phyloP scores from a whole-genome alignment of 1,284 basidiomycete genomes.

The Microbotryum silenes-acaulis region DNA sequence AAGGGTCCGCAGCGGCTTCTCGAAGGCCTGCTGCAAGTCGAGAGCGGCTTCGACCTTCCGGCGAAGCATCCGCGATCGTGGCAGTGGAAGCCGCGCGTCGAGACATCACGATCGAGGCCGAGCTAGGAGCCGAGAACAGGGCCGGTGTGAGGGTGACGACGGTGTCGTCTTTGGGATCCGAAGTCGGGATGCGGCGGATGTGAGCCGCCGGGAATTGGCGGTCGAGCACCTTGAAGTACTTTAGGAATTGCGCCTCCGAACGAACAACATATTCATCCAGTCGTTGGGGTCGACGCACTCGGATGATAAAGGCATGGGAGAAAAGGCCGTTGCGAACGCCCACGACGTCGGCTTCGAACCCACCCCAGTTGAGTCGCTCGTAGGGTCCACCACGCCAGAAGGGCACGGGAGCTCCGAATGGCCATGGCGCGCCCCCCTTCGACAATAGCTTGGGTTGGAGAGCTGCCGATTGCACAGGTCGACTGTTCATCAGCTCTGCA shows the following conservation, averaged over 20 bases:
- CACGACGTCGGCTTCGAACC: slow-evolving; percentile 33
- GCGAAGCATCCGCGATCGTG: too few species aligned
- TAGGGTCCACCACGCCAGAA: slow-evolving; percentile 29
- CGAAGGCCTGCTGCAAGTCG: slow-evolving; percentile 9
- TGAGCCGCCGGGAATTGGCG: slow-evolving; percentile 29
- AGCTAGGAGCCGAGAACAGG: slow-evolving; percentile 8
- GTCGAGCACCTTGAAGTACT: slow-evolving; percentile 24
- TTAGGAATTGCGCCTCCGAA: slow-evolving; percentile 29
- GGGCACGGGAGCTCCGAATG: slow-evolving; percentile 26
- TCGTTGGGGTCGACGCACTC: slow-evolving; percentile 29
- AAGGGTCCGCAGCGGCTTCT: slow-evolving; percentile 13
- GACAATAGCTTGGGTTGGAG: slow-evolving; percentile 11
- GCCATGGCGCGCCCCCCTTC: slow-evolving; percentile 27
- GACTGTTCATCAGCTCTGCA: slow-evolving; percentile 8
- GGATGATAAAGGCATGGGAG: slow-evolving; percentile 31
- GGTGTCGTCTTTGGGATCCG: slow-evolving; percentile 22
- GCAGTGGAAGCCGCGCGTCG: background rate
- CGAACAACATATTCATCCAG: slow-evolving; percentile 34
- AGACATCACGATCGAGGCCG: slow-evolving; percentile 6
- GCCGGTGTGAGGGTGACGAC: slow-evolving; percentile 13
- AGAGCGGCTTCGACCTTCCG: slow-evolving; percentile 1
- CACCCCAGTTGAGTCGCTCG: slow-evolving; percentile 32
- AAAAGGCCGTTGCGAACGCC: slow-evolving; percentile 22
- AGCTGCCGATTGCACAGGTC: background rate
- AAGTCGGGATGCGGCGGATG: slow-evolving; percentile 21